Conservation (phyloP, 805 yeast genomes). For the Sugiyamaella smithiae region DNA sequence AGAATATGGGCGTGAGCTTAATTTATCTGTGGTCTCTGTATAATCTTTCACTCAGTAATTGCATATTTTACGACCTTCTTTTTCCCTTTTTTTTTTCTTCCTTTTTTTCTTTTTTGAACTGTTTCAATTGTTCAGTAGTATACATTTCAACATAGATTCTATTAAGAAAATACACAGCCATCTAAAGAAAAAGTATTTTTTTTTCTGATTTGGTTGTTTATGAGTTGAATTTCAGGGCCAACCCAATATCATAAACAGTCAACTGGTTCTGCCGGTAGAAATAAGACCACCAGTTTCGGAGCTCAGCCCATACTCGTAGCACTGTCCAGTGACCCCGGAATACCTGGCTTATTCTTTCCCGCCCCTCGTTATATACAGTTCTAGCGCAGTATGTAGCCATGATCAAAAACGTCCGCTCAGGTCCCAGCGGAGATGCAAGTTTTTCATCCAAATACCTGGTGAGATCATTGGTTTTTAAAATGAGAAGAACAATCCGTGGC, state of each 20-base stretch:
- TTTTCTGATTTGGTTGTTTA: background rate
- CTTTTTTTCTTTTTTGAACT: too few species aligned
- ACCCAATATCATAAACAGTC: conserved; percentile 34
- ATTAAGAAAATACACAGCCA: too few species aligned
- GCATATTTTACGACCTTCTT: too few species aligned
- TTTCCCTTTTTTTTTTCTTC: too few species aligned
- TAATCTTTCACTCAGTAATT: too few species aligned
- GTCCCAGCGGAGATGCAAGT: conserved; percentile 77
- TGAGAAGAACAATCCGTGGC: conserved; percentile 82
- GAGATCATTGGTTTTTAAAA: conserved; percentile 90
- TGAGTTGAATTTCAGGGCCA: too few species aligned
- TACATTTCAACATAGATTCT: too few species aligned
- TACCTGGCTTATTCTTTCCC: conserved; percentile 37
- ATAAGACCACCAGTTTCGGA: conserved; percentile 35
- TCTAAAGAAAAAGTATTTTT: too few species aligned
- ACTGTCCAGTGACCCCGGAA: conserved; percentile 22
- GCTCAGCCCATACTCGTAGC: conserved; percentile 24
- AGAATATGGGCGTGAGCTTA: conserved; percentile 53
- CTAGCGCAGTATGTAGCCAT: conserved; percentile 87
- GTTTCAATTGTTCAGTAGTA: too few species aligned
- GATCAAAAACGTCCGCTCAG: conserved; percentile 81
- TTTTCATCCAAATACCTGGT: conserved; percentile 86
- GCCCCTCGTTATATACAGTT: conserved; percentile 68
- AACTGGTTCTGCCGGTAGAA: conserved; percentile 36
- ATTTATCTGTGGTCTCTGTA: too few species aligned